Conservation (phyloP, 257 asterid species). For the Gynochthodes officinalis region DNA sequence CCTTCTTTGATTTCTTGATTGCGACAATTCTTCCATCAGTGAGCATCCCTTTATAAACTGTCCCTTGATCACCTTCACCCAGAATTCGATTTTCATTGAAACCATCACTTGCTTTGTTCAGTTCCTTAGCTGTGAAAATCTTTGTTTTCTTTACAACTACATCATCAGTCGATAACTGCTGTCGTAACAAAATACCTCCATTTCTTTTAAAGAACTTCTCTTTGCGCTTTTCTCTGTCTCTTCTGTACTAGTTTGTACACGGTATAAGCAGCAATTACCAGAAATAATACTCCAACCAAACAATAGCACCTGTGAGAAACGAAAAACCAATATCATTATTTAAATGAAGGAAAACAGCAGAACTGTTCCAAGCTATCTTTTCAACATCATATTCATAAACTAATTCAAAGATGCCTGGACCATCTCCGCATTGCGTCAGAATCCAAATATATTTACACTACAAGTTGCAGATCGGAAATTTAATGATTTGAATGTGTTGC, state of each 20-base stretch:
- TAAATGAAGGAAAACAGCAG: no score
- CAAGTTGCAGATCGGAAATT: no score
- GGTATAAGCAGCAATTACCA: background rate
- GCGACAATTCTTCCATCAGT: slow-evolving; percentile 10
- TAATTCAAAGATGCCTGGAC: no score
- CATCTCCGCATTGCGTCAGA: no score
- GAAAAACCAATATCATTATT: no score
- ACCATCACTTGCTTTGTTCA: slow-evolving; percentile 11
- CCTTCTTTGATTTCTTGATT: background rate
- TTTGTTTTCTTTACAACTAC: slow-evolving; percentile 12
- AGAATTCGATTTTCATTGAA: slow-evolving; percentile 1
- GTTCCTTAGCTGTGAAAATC: slow-evolving; percentile 17
- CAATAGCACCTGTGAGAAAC: no score
- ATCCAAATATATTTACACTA: no score
- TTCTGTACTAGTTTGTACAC: slow-evolving; percentile 8
- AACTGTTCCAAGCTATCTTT: no score
- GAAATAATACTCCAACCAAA: no score
- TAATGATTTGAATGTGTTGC: no score
- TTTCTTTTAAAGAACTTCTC: slow-evolving; percentile 22
- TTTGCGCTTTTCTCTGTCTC: slow-evolving; percentile 7
- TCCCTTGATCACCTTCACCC: slow-evolving; percentile 9
- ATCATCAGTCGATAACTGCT: slow-evolving; percentile 20
- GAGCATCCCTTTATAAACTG: slow-evolving; percentile 12
- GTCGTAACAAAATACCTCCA: slow-evolving; percentile 22
- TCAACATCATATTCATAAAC: no score